These are phyloP conservation scores for Pisolithus albus DNA, from an alignment of 768 basidiomycete species.

Conservation along the genomic window DNA sequence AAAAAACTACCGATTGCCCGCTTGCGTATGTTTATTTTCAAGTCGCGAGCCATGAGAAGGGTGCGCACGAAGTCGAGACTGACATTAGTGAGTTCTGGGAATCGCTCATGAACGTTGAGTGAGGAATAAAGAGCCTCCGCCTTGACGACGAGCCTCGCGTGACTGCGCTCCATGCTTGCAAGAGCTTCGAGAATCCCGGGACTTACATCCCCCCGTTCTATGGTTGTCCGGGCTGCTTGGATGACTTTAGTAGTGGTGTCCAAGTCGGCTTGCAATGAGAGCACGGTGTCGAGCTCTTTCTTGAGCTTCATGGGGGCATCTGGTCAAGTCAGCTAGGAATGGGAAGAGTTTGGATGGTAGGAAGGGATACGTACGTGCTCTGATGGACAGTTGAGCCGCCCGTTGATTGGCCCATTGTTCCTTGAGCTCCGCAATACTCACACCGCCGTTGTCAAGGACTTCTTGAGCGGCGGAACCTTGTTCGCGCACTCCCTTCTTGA, in stretches of 20 bases:
- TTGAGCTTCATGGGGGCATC: constrained; percentile 23
- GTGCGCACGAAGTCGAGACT: constrained; percentile 24
- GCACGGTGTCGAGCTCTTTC: constrained; percentile 26
- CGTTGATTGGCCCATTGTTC: constrained; percentile 1
- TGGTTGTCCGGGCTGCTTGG: constrained; percentile 1
- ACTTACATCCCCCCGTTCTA: constrained; percentile 4
- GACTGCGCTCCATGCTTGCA: constrained; percentile 13
- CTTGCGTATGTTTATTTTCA: constrained; percentile 35
- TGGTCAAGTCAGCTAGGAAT: constrained; percentile 17
- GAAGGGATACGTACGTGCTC: neutral
- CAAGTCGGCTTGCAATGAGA: constrained; percentile 26
- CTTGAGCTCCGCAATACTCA: neutral
- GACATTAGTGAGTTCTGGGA: constrained; percentile 28
- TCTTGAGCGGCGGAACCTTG: constrained; percentile 5
- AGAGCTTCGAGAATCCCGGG: constrained; percentile 11
- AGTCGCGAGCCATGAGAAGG: constrained; percentile 30
- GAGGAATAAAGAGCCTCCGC: constrained; percentile 29
- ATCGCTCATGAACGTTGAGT: constrained; percentile 27
- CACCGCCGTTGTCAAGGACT: neutral
- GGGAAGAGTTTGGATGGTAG: neutral
- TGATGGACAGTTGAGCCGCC: constrained; percentile 2
- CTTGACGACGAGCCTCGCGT: constrained; percentile 14
- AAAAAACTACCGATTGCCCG: constrained; percentile 26
- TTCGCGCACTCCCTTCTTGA: constrained; percentile 11
- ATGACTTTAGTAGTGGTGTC: constrained; percentile 20